Evolutionary conservation across 1,139 yeast species (phyloP).

Genomic region (Hansenula anomala): DNA sequence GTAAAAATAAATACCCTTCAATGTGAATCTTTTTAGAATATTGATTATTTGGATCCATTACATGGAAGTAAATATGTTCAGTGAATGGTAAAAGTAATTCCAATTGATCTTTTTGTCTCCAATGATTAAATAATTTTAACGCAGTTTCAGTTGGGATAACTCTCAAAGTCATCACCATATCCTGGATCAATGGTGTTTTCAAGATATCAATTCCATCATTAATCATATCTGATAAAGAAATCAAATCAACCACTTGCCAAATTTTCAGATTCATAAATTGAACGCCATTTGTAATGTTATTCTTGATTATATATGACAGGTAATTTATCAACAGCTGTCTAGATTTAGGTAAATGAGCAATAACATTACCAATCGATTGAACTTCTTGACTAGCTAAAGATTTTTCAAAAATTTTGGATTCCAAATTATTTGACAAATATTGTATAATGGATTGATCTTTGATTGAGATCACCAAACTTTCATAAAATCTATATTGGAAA

Average conservation of each 20-base stretch:
- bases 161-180: not conserved
- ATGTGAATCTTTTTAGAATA: conserved; percentile 5
- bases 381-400: conserved; percentile 4
- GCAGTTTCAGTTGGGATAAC: not conserved
- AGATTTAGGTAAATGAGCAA: not conserved
- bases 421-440: conserved; percentile 18
- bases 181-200: not conserved
- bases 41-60: conserved; percentile 13
- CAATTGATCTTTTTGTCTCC: not conserved
- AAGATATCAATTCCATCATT: not conserved
- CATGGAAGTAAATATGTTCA: conserved; percentile 17
- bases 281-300: not conserved
- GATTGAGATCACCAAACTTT: conserved; percentile 1
- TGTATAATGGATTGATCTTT: conserved; percentile 2
- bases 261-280: not conserved
- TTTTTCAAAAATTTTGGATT: conserved; percentile 16
- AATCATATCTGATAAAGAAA: not conserved
- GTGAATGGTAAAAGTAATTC: conserved; percentile 6
- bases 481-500: conserved; percentile 12
- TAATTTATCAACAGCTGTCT: not conserved
- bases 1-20: conserved; percentile 5
- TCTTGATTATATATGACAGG: not conserved
- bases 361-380: conserved; percentile 6
- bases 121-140: not conserved
- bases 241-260: not conserved